Evolutionary conservation across 2,329 filamentous ascomycete species (phyloP), one percentile per base, ranked within the genome.

Genomic region (Zarea fungicola): DNA sequence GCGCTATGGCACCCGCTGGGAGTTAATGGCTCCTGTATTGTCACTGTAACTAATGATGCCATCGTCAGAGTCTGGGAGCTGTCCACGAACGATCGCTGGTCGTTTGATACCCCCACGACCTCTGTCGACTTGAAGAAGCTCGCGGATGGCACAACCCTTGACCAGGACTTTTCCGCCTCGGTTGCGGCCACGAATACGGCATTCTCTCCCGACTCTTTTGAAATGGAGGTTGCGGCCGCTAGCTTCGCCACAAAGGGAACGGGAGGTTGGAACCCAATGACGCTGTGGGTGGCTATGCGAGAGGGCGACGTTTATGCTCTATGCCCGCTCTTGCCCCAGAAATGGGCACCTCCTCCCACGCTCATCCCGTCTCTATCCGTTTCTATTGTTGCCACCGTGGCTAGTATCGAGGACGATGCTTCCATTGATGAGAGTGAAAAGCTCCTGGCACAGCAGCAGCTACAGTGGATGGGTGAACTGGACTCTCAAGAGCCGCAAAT

Each of bases 251-350:
- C 72, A 11, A 75, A 76, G 54, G 75, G 74, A 29, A 79, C 80
- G 6, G 92, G 90, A 13, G 90, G 90, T 47, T 99, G 93, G 93
- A 87, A 90, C 7, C 83, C 91, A 9, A 96, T 96, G 87, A 97
- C 93, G 1, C 75, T 99, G 10, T 99, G 92, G 89, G 73, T 97
- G 44, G 90, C 91, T n/a, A 99, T 96, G 87, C 82, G 83, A 31
- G 87, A 89, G 52, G 93, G 93, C 4, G 91, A 96, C 61, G 79
- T 97, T 6, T 99, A 99, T 62, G 91, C 92, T 2, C 73, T 99
- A 8, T 96, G 91, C 62, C 93, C 93, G 2, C 75, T 99, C 34
- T 73, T 99, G 26, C 93, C 93, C 1, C 83, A 83, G 44, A 89
- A 85, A 58, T 97, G 92, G 90, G 82, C 87, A 21, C 83, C 86